Conservation (phyloP, 2,329 filamentous ascomycete genomes). For the Xylariaceae sp. region DNA sequence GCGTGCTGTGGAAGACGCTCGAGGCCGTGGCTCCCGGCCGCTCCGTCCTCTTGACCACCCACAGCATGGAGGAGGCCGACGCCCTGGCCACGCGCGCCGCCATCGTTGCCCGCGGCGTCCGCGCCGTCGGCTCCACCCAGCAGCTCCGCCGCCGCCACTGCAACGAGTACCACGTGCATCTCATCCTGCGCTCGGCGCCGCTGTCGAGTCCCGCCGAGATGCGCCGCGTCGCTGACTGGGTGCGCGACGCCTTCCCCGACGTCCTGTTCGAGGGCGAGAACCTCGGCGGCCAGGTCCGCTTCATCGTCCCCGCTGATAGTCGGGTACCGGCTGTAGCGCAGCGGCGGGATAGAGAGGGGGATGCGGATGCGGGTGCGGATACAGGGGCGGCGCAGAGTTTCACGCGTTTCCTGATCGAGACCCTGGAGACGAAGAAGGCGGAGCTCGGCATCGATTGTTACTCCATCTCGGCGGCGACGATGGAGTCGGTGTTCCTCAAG, state of each 20-base stretch:
- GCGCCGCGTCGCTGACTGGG: conserved; percentile 46
- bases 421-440: conserved; percentile 60
- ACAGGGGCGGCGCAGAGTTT: conserved; percentile 22
- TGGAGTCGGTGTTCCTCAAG: conserved; percentile 71
- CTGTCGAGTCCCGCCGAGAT: conserved; percentile 26
- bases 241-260: conserved; percentile 52
- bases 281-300: conserved; percentile 67
- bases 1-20: conserved; percentile 76
- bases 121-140: conserved; percentile 32
- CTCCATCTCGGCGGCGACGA: conserved; percentile 65
- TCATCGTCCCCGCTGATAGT: conserved; percentile 55
- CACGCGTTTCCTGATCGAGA: conserved; percentile 39
- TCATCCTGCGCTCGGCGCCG: conserved; percentile 30
- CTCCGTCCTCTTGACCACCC: conserved; percentile 72
- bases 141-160: conserved; percentile 30
- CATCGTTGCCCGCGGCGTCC: conserved; percentile 45
- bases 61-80: conserved; percentile 82
- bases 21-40: conserved; percentile 66
- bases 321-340: conserved; percentile 12
- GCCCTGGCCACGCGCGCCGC: conserved; percentile 70
- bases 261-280: conserved; percentile 59
- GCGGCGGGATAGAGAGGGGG: not conserved
- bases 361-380: conserved; percentile 2
- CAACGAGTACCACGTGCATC: conserved; percentile 35
- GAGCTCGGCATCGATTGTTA: conserved; percentile 66